phyloP scores from a whole-genome alignment of 1,284 basidiomycete species.

The Moniliella sp. region DNA sequence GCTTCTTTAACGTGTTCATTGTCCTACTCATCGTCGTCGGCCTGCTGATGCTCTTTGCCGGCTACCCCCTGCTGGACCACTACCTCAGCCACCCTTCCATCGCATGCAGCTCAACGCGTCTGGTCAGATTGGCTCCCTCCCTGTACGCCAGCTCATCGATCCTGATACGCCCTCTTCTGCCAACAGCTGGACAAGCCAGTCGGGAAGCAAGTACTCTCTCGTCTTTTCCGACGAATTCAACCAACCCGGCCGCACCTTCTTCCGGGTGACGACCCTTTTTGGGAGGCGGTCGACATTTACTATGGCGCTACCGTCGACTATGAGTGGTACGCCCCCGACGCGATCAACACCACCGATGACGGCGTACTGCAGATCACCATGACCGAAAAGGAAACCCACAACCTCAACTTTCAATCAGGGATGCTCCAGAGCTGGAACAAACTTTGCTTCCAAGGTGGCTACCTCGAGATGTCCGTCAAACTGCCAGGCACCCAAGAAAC shows the following conservation, averaged over 20 bases:
- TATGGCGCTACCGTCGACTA: constrained; percentile 26
- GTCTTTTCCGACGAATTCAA: constrained; percentile 27
- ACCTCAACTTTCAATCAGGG: constrained; percentile 27
- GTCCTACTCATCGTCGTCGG: constrained; percentile 1
- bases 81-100: neutral
- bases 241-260: constrained; percentile 19
- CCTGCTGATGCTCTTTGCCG: constrained; percentile 1
- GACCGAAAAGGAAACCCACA: constrained; percentile 13
- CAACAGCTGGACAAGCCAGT: constrained; percentile 5
- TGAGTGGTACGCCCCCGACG: constrained; percentile 34
- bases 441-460: constrained; percentile 32
- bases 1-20: constrained; percentile 1
- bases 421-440: constrained; percentile 34
- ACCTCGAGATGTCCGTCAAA: constrained; percentile 20
- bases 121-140: constrained; percentile 5
- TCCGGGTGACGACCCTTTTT: constrained; percentile 26
- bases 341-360: constrained; percentile 20
- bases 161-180: constrained; percentile 12
- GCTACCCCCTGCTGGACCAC: constrained; percentile 1
- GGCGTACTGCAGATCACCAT: constrained; percentile 18
- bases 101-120: constrained; percentile 4
- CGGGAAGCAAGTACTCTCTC: constrained; percentile 11
- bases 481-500: constrained; percentile 19
- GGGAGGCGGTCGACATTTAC: constrained; percentile 30
- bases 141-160: constrained; percentile 7